Base-by-base conservation (phyloP, 2,329 filamentous ascomycete genomes). In the Penicillium brevicompactum region DNA sequence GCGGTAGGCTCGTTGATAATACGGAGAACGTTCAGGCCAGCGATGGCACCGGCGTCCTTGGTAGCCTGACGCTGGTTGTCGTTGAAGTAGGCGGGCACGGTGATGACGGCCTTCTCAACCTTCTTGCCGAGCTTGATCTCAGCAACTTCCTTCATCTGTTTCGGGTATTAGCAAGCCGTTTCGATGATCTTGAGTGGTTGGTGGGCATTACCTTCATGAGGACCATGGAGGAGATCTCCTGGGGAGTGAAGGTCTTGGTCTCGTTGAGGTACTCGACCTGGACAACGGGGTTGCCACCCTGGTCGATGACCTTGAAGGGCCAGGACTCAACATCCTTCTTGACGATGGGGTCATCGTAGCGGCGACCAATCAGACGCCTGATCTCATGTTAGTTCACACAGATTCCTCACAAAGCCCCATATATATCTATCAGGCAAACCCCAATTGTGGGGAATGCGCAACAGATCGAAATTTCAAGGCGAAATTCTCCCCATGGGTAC, bases 1-100 rank as follows among this genome's bases (percentile, higher is more conserved):
- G 94, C 94, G 63, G 94, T 99, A 59, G 94, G 94, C 84, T 99
- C 94, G 87, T 99, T 99, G 83, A 99, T 97, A 83, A 99, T 97
- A 86, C 94, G 92, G 79, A 99, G 92, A 68, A 99, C 92, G 82
- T 97, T 97, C 62, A 99, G 88, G 70, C 93, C 94, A 72, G 93
- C 83, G 74, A 99, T 99, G 77, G 93, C 90, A 88, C 94, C 94
- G 66, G 94, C 94, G 75, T 97, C 94, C 88, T 97, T 97, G 82
- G 94, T 99, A 66, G 94, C 91, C 82, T 97, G 94, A 82, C 94
- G 90, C 85, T 99, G 94, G 85, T 96, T 96, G 87, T 99, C 94
- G 86, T 97, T 97, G 91, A 99, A 99, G 87, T 99, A 99, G 76
- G 94, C 94, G 56, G 94, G 94, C 56, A 97, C 94, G 61, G 94